These are phyloP conservation scores for Candida golubevii DNA, from an alignment of 805 yeast species.

Conservation along the genomic window DNA sequence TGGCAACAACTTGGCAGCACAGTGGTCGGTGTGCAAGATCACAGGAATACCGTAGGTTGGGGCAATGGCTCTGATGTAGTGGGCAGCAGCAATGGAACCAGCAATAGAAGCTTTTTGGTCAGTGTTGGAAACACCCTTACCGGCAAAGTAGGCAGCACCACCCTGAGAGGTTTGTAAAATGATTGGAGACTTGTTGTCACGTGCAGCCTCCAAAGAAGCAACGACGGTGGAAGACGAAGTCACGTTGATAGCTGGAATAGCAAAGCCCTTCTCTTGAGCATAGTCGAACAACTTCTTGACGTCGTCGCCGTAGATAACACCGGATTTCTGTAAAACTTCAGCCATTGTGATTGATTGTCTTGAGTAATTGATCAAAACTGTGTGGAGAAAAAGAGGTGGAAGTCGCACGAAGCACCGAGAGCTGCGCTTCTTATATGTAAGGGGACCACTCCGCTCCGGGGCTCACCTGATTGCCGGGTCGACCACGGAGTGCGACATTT, in stretches of 20 bases:
- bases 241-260: conserved; percentile 98
- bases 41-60: conserved; percentile 97
- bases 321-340: conserved; percentile 64
- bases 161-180: conserved; percentile 97
- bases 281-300: conserved; percentile 82
- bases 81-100: conserved; percentile 97
- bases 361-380: conserved; percentile 1
- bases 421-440: conserved; percentile 9
- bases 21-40: conserved; percentile 95
- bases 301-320: conserved; percentile 99
- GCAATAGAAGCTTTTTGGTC: conserved; percentile 92
- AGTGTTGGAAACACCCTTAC: conserved; percentile 94
- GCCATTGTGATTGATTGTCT: conserved; percentile 13
- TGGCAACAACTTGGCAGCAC: conserved; percentile 96
- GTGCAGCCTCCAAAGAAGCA: conserved; percentile 46
- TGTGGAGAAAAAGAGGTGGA: not conserved
- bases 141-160: conserved; percentile 99
- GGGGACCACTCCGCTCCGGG: conserved; percentile 24
- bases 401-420: not conserved
- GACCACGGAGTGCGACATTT: conserved; percentile 11
- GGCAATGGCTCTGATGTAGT: conserved; percentile 93
- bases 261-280: conserved; percentile 90
- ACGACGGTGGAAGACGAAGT: conserved; percentile 93
- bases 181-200: conserved; percentile 73
- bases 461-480: conserved; percentile 7